Evolutionary conservation across 192 early-diverging fungal genomes (phyloP).

Genomic region (Phycomyces blakesleeanus): DNA sequence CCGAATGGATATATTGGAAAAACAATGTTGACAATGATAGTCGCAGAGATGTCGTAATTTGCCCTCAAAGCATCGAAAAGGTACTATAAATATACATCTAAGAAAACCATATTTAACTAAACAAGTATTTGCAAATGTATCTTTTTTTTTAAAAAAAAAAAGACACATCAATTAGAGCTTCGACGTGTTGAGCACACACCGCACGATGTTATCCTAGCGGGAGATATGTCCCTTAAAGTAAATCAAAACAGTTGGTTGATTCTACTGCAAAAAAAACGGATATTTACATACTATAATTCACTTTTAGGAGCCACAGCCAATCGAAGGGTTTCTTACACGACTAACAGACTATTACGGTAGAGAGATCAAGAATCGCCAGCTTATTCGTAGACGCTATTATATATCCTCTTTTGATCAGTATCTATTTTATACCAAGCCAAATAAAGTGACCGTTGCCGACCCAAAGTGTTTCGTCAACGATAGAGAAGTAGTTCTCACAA

Average conservation of each 20-base stretch:
- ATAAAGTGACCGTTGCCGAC: slow-evolving; percentile 11
- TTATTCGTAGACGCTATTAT: slow-evolving; percentile 1
- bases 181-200: slow-evolving; percentile 19
- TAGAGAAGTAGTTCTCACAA: not conserved
- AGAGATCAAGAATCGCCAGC: not conserved
- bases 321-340: slow-evolving; percentile 15
- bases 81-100: too few relatives aligned
- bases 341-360: slow-evolving; percentile 5
- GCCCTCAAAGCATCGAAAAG: slow-evolving; percentile 34
- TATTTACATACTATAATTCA: not conserved
- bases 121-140: not conserved
- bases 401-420: slow-evolving; percentile 17
- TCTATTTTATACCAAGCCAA: slow-evolving; percentile 13
- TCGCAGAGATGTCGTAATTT: slow-evolving; percentile 13
- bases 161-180: slow-evolving; percentile 27
- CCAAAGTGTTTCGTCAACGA: not conserved
- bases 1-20: slow-evolving; percentile 31
- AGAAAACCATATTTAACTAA: not conserved
- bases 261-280: not conserved
- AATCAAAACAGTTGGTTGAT: not conserved
- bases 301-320: slow-evolving; percentile 20
- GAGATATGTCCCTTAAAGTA: slow-evolving; percentile 10
- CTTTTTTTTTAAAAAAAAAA: too few relatives aligned
- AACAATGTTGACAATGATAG: not conserved
- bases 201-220: slow-evolving; percentile 5